These are phyloP conservation scores for Misopates orontium DNA, from an alignment of 257 asterid species.

Conservation along the genomic window DNA sequence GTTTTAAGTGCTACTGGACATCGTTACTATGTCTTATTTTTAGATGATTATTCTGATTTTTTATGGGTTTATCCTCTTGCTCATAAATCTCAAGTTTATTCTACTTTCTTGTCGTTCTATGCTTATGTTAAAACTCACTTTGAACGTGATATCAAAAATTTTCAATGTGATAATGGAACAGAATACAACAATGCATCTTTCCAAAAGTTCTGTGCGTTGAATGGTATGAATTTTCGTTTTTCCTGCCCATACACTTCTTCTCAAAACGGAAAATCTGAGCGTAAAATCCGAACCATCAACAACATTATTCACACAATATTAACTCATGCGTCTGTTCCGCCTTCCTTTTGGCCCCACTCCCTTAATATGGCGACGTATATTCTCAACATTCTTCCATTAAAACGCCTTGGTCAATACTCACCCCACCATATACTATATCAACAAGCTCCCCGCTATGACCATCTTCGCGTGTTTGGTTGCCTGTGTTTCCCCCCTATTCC, in stretches of 20 bases:
- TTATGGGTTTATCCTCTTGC: neutral
- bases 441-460: too few relatives aligned
- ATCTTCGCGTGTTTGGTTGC: neutral
- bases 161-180: too few relatives aligned
- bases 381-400: neutral
- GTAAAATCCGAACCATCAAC: neutral
- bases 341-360: neutral
- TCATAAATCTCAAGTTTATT: neutral
- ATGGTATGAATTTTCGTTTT: neutral
- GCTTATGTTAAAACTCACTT: too few relatives aligned
- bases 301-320: too few relatives aligned
- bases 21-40: neutral
- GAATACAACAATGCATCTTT: neutral
- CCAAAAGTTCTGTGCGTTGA: neutral
- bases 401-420: neutral
- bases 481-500: neutral
- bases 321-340: neutral
- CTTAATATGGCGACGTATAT: neutral
- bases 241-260: too few relatives aligned
- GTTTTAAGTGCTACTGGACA: too few relatives aligned
- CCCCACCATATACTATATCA: too few relatives aligned
- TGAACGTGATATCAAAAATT: too few relatives aligned
- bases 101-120: neutral
- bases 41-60: neutral
- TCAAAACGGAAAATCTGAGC: too few relatives aligned